Base-by-base conservation (phyloP, 2,329 filamentous ascomycete species). In the Leptographium radiaticola region DNA sequence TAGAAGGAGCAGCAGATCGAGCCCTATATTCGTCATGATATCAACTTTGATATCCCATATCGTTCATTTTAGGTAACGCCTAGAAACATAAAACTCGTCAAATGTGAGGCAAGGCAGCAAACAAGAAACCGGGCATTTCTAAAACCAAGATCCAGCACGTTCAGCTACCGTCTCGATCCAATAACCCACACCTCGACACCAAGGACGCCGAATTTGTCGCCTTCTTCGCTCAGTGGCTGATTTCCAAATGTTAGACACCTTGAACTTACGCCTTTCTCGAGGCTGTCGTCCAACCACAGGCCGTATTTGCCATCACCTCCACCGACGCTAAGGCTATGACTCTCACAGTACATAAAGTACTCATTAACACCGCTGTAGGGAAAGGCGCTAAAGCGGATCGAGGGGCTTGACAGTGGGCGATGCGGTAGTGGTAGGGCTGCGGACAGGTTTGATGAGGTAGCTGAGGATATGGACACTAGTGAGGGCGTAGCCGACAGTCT, bases 321-420 rank as follows among this genome's bases (percentile, higher is more conserved):
- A 12, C 93, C 93, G 20, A 97, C 77, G 63, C 87, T 93, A 15
- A 98, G 69, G 66, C 87, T 97, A 30, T 83, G 80, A 4, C 81
- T 75, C 69, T 97, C 89, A 69, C 91, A 97, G 63, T 94, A 86
- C 60, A 97, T 93, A 73, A 91, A 89, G 66, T 95, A 98, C 68
- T 97, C 93, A 67, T 98, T 97, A 43, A 95, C 80, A 6, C 93
- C 93, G 54, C 87, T 94, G 65, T 96, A 97, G 0, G 91, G 90
- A 63, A 97, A 98, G 0, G 91, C 91, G 70, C 95, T 96, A 77
- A 98, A 98, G 20, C 93, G 83, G 60, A 97, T 88, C 31, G 82
- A 77, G 57, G 91, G 87, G 6, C 82, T 79, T 5, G 81, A 81
- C 31, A 75, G 77, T 1, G 77, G 62, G 6, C 59, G 62, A 9